Evolutionary conservation across 306 rosid species (phyloP), one percentile per base, ranked within the genome.

Genomic region (Citrullus amarus): DNA sequence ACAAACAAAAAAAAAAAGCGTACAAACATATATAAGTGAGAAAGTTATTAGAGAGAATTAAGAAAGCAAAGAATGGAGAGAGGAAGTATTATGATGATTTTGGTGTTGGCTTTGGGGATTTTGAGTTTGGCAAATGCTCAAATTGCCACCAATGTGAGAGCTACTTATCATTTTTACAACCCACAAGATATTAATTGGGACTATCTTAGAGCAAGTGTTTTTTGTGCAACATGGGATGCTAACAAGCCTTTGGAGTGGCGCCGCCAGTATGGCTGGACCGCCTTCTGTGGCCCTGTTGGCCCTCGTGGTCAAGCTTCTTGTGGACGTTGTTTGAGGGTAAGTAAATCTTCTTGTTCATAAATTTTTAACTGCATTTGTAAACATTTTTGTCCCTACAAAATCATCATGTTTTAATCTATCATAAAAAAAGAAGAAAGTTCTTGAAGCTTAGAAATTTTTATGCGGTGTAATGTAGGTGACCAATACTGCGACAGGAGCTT

Each of bases 261-360:
- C 11, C 87, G 82, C 77, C 85, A 76, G n/a, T 86, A 82, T 18
- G 91, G 89, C 2, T 88, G 95, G 91, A 90, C 91, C 0, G 83
- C 95, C 36, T 90, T 87, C 10, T 88, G 95, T 22, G 91, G 89
- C 1, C 92, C 92, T 4, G 82, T 4, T 6, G 95, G 95, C 0
- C 89, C 86, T 77, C 86, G 72, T 1, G 90, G 86, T 8, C 76
- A 34, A 59, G 81, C 70, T 15, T 57, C 91, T 15, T 86, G 91
- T 50, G 92, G 96, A 68, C 84, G 68, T 75, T 88, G 92, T 78
- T 61, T 86, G 41, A 85, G 72, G 87, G 90, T 88, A 62, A 14
- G 69, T 8, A 25, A 32, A 18, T 57, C 16, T 53, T 16, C 8
- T 53, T 0, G 57, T 16, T 53, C 16, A 48, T 0, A 5, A 3